Percentiles rank a stretch among this genome's conserved stretches.
Conservation (phyloP, 495 filamentous ascomycete species). For the Astrocystis sublimbata region DNA sequence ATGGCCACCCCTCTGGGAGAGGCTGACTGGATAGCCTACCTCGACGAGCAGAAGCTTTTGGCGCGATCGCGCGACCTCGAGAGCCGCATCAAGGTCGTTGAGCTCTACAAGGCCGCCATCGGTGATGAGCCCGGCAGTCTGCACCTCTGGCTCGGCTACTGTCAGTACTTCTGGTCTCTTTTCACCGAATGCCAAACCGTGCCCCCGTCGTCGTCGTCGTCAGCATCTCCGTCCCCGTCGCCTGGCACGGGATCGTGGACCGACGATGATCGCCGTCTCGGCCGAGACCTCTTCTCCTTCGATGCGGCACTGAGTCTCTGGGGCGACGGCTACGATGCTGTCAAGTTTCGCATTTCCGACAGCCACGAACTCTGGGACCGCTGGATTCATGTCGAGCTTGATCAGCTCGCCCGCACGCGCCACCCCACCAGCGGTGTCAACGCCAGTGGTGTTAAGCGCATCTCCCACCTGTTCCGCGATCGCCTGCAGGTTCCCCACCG, state of each 20-base stretch:
- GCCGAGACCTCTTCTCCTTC: slow-evolving; percentile 76
- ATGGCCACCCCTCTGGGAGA: slow-evolving; percentile 58
- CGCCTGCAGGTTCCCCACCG: slow-evolving; percentile 79
- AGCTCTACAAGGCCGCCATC: slow-evolving; percentile 77
- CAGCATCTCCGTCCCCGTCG: slow-evolving; percentile 21
- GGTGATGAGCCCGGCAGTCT: slow-evolving; percentile 80
- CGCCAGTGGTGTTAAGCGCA: slow-evolving; percentile 61
- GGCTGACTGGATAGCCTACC: slow-evolving; percentile 55
- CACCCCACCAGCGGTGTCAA: too few species aligned
- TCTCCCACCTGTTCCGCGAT: slow-evolving; percentile 69
- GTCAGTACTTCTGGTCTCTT: slow-evolving; percentile 79
- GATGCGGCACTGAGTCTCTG: slow-evolving; percentile 76
- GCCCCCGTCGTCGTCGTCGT: background rate
- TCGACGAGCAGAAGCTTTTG: slow-evolving; percentile 55
- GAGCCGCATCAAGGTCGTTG: slow-evolving; percentile 69
- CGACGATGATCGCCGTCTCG: slow-evolving; percentile 72
- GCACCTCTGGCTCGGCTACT: slow-evolving; percentile 86
- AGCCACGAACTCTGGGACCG: slow-evolving; percentile 90
- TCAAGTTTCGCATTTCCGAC: slow-evolving; percentile 78
- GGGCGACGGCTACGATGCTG: slow-evolving; percentile 74
- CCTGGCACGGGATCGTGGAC: slow-evolving; percentile 52
- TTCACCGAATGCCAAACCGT: slow-evolving; percentile 63
- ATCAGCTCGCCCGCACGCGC: slow-evolving; percentile 55
- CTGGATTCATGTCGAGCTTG: slow-evolving; percentile 63
- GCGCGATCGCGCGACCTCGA: slow-evolving; percentile 52